These are phyloP conservation scores for Parastagonospora avenae DNA, from an alignment of 2,329 filamentous ascomycete genomes.

Conservation along the genomic window DNA sequence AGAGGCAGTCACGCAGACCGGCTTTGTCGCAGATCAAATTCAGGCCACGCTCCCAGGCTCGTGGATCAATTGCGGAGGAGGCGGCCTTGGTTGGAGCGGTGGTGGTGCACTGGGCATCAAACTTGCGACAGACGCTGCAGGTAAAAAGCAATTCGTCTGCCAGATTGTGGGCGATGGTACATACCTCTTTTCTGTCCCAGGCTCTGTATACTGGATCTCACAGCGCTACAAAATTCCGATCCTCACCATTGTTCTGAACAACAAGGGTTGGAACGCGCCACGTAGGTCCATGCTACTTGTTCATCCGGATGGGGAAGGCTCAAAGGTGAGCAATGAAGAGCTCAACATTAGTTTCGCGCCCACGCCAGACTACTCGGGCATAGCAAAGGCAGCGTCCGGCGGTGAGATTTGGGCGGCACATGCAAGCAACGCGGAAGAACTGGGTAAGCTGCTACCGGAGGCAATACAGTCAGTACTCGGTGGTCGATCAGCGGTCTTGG, in stretches of 20 bases:
- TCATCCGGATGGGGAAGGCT: slow-evolving; percentile 67
- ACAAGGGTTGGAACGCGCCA: slow-evolving; percentile 74
- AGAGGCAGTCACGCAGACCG: slow-evolving; percentile 76
- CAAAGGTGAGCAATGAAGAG: slow-evolving; percentile 65
- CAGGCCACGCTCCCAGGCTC: slow-evolving; percentile 70
- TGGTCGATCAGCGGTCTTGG: slow-evolving; percentile 66
- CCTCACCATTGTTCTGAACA: slow-evolving; percentile 70
- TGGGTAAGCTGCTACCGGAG: slow-evolving; percentile 60
- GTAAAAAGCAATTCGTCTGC: slow-evolving; percentile 47
- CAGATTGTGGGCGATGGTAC: slow-evolving; percentile 70
- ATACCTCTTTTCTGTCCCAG: slow-evolving; percentile 68
- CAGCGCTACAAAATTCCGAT: slow-evolving; percentile 69
- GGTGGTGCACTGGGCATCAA: slow-evolving; percentile 78
- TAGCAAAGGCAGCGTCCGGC: slow-evolving; percentile 68
- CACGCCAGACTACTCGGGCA: slow-evolving; percentile 70
- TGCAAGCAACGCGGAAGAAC: slow-evolving; percentile 61
- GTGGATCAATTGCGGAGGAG: slow-evolving; percentile 82
- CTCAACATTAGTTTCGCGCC: slow-evolving; percentile 71
- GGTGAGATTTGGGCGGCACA: slow-evolving; percentile 66
- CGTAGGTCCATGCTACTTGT: slow-evolving; percentile 65
- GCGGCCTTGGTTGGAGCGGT: slow-evolving; percentile 80
- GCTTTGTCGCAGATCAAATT: slow-evolving; percentile 72
- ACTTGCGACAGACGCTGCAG: slow-evolving; percentile 64
- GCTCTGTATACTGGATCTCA: slow-evolving; percentile 71
- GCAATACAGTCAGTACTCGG: slow-evolving; percentile 64